phyloP scores from a whole-genome alignment of 1,284 basidiomycete genomes.

The Fomitiporia mediterranea region DNA sequence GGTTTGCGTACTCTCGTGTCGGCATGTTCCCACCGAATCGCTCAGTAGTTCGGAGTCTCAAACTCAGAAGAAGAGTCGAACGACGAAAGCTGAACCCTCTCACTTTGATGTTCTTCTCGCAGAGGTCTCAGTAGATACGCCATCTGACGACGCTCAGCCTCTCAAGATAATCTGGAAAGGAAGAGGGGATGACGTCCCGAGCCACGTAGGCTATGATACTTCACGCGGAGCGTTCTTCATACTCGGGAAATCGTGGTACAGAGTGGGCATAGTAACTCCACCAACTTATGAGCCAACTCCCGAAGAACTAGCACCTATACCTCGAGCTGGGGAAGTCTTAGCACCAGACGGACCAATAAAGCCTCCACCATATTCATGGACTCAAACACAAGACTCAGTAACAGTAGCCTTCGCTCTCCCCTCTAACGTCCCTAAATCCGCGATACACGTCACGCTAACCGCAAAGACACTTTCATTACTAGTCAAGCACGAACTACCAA shows the following conservation, averaged over 20 bases:
- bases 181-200: slow-evolving; percentile 66
- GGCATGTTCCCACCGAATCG: slow-evolving; percentile 16
- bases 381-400: slow-evolving; percentile 77
- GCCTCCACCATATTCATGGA: slow-evolving; percentile 86
- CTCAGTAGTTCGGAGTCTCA: background rate
- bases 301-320: slow-evolving; percentile 65
- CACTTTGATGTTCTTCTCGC: slow-evolving; percentile 63
- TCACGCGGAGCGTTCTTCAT: slow-evolving; percentile 46
- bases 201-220: slow-evolving; percentile 50
- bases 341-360: slow-evolving; percentile 37
- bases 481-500: slow-evolving; percentile 40
- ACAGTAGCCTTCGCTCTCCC: slow-evolving; percentile 83
- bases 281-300: slow-evolving; percentile 49
- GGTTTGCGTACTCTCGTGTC: slow-evolving; percentile 37
- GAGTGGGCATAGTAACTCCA: slow-evolving; percentile 30
- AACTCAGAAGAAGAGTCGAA: slow-evolving; percentile 5
- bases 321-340: slow-evolving; percentile 52
- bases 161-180: slow-evolving; percentile 64
- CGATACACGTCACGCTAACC: slow-evolving; percentile 66
- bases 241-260: slow-evolving; percentile 54
- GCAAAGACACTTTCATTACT: slow-evolving; percentile 62
- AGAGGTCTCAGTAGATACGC: slow-evolving; percentile 36
- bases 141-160: slow-evolving; percentile 30
- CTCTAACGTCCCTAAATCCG: slow-evolving; percentile 53
- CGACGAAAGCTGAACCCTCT: background rate